Percentiles rank a stretch among this genome's conserved stretches.
Evolutionary conservation across 164 flowering plant genomes (phyloP).

Genomic region (Pachysandra terminalis): DNA sequence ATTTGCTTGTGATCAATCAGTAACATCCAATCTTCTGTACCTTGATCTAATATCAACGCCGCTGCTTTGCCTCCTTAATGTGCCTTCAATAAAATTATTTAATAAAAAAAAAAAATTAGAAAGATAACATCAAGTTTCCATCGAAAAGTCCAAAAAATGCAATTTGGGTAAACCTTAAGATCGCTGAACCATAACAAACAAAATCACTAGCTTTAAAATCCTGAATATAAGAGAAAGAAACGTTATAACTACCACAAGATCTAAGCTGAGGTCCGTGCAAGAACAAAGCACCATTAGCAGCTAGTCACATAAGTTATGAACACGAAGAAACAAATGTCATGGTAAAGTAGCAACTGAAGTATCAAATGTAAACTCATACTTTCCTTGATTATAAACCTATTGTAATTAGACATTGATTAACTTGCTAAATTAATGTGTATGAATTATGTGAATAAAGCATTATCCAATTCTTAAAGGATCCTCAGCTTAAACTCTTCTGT

Average conservation of each 20-base stretch:
- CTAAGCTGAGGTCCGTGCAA: neutral
- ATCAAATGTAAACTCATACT: too few species aligned
- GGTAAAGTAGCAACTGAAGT: neutral
- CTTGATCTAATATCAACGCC: conserved; percentile 60
- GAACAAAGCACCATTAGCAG: neutral
- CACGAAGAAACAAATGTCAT: too few species aligned
- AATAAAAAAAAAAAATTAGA: neutral
- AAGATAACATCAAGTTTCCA: neutral
- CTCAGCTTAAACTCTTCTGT: neutral
- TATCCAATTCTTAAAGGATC: neutral
- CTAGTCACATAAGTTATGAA: too few species aligned
- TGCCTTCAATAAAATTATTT: conserved; percentile 39
- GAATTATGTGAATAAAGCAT: neutral
- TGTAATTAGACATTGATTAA: neutral
- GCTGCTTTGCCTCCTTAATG: conserved; percentile 74
- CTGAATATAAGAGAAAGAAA: neutral
- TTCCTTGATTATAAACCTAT: too few species aligned
- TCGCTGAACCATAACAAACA: neutral
- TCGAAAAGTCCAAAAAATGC: too few species aligned
- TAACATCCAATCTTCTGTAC: conserved; percentile 27
- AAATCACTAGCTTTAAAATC: neutral
- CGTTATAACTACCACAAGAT: neutral
- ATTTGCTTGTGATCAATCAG: conserved; percentile 1
- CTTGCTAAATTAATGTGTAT: neutral
- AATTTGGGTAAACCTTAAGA: too few species aligned